These are phyloP conservation scores for Colletotrichum tropicicola DNA, from an alignment of 2,329 filamentous ascomycete genomes.

Conservation along the genomic window DNA sequence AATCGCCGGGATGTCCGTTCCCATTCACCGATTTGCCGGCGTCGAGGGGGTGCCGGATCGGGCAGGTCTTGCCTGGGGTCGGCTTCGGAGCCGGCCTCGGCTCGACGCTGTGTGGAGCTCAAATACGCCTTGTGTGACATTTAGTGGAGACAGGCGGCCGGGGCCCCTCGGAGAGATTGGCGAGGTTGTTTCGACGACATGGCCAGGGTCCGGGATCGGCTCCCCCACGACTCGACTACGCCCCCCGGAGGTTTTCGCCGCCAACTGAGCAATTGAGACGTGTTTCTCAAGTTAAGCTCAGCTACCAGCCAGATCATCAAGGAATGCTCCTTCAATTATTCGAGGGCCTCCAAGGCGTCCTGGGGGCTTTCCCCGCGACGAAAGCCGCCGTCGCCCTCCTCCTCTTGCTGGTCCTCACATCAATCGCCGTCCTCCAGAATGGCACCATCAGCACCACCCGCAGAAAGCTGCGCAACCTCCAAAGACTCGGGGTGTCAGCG, in stretches of 20 bases:
- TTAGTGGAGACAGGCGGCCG: not conserved
- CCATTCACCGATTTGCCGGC: no score
- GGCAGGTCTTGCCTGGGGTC: not conserved
- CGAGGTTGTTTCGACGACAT: not conserved
- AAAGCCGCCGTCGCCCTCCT: not conserved
- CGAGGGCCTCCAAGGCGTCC: accelerated
- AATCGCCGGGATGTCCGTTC: not conserved
- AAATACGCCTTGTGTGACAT: not conserved
- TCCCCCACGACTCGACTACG: no score
- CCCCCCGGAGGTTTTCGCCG: no score
- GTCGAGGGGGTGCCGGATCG: not conserved
- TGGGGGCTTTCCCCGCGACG: accelerated
- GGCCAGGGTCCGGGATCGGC: not conserved
- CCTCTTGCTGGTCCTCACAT: accelerated
- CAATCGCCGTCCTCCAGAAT: not conserved
- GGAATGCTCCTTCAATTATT: not conserved
- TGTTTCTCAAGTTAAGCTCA: no score
- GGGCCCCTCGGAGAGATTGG: not conserved
- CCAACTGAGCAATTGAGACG: no score
- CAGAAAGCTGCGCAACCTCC: slow-evolving; percentile 2
- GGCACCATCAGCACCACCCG: not conserved
- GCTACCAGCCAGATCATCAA: no score
- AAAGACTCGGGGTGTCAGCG: slow-evolving; percentile 29
- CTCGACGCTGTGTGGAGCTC: not conserved
- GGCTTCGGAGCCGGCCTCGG: not conserved